Evolutionary conservation across 805 yeast genomes (phyloP).

Genomic region (Nakazawaea anatomiae): DNA sequence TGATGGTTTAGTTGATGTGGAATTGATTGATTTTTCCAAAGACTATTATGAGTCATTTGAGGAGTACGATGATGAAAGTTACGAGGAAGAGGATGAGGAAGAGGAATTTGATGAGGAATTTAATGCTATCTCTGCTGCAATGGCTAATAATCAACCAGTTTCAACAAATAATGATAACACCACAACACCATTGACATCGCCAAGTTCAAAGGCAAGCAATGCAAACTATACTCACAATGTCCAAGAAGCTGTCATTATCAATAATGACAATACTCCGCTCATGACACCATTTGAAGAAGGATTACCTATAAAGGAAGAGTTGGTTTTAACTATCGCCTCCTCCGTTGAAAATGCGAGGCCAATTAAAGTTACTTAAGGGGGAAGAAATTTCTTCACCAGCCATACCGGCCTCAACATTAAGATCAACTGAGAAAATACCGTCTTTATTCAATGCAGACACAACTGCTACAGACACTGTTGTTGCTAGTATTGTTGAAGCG

Average conservation of each 20-base stretch:
- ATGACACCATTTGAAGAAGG: background rate
- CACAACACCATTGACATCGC: slow-evolving; percentile 8
- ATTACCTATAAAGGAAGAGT: background rate
- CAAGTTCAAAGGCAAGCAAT: slow-evolving; percentile 4
- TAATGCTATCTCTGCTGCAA: background rate
- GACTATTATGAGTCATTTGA: background rate
- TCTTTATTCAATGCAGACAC: background rate
- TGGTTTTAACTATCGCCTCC: background rate
- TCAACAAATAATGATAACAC: background rate
- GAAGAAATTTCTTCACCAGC: background rate
- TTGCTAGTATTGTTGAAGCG: background rate
- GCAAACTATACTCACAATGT: background rate
- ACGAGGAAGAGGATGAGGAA: slow-evolving; percentile 4
- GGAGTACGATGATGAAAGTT: slow-evolving; percentile 8
- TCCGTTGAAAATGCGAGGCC: slow-evolving; percentile 3
- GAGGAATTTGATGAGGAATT: background rate
- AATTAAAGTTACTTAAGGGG: background rate
- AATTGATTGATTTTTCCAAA: slow-evolving; percentile 7
- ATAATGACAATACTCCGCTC: slow-evolving; percentile 6
- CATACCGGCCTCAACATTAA: background rate
- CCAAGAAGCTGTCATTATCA: slow-evolving; percentile 1
- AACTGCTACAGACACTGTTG: no score
- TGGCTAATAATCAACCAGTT: background rate
- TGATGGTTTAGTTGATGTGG: slow-evolving; percentile 24
- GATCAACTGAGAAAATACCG: background rate